Conservation (phyloP, 2,329 filamentous ascomycete genomes). For the Tolypocladium inflatum region DNA sequence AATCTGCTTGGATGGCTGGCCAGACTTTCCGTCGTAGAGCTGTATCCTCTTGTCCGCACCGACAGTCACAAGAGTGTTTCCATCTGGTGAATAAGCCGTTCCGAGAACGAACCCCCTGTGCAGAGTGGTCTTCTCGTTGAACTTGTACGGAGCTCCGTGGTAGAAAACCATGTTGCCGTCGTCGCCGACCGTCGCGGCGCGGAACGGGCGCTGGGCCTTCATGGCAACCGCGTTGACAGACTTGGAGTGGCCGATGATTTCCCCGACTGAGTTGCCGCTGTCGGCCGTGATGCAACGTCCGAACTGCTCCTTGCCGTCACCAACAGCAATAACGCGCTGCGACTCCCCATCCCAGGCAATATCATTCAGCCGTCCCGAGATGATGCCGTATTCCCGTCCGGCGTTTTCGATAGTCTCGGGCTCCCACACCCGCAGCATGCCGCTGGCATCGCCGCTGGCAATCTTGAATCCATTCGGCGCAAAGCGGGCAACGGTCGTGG, state of each 20-base stretch:
- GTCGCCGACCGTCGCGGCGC: constrained; percentile 84
- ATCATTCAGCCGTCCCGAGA: constrained; percentile 90
- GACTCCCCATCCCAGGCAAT: constrained; percentile 97
- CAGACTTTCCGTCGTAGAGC: constrained; percentile 93
- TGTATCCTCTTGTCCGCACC: constrained; percentile 90
- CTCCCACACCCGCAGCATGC: constrained; percentile 87
- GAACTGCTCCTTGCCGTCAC: constrained; percentile 87
- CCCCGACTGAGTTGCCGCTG: constrained; percentile 90
- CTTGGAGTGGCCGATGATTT: constrained; percentile 85
- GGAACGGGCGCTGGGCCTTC: constrained; percentile 78
- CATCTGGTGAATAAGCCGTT: constrained; percentile 83
- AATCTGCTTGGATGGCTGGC: constrained; percentile 68
- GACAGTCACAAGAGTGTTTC: constrained; percentile 71
- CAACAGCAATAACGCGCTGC: constrained; percentile 91
- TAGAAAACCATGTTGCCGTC: constrained; percentile 87
- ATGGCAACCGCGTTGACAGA: constrained; percentile 87
- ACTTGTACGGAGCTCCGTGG: constrained; percentile 92
- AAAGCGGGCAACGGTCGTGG: constrained; percentile 89
- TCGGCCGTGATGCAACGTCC: constrained; percentile 92
- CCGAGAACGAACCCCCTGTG: constrained; percentile 88
- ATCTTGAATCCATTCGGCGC: constrained; percentile 91
- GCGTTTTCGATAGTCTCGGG: constrained; percentile 74
- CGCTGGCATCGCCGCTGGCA: constrained; percentile 80
- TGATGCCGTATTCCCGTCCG: constrained; percentile 90
- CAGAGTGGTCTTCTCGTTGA: constrained; percentile 70